Percentiles rank a stretch among this genome's conserved stretches.
These are phyloP conservation scores for Ophiocordyceps unilateralis DNA, from an alignment of 2,329 filamentous ascomycete genomes.

Conservation along the genomic window DNA sequence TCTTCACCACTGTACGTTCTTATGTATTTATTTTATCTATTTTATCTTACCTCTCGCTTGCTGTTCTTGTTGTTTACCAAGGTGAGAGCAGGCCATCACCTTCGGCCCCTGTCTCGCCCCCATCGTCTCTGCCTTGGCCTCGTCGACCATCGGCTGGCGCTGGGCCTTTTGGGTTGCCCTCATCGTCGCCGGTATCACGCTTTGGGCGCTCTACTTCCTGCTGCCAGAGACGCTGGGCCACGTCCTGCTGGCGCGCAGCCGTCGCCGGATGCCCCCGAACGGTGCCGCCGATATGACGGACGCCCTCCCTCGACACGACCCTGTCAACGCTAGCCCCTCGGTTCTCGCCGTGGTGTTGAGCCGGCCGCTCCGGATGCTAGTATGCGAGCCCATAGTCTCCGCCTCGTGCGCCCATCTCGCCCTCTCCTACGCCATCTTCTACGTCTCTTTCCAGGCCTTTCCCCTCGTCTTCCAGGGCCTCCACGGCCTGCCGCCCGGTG, in stretches of 20 bases:
- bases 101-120: slow-evolving; percentile 51
- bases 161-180: slow-evolving; percentile 57
- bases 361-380: slow-evolving; percentile 54
- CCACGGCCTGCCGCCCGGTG: slow-evolving; percentile 46
- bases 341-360: slow-evolving; percentile 54
- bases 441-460: slow-evolving; percentile 64
- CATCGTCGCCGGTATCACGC: slow-evolving; percentile 46
- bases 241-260: slow-evolving; percentile 34
- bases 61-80: neutral
- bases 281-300: too few species aligned
- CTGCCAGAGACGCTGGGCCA: slow-evolving; percentile 44
- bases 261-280: slow-evolving; percentile 34
- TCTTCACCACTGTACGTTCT: slow-evolving; percentile 40
- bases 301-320: slow-evolving; percentile 12
- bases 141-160: slow-evolving; percentile 42
- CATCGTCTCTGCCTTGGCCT: slow-evolving; percentile 45
- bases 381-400: slow-evolving; percentile 56
- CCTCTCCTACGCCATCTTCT: slow-evolving; percentile 47
- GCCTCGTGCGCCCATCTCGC: slow-evolving; percentile 55
- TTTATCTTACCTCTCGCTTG: neutral
- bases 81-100: slow-evolving; percentile 31
- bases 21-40: neutral
- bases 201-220: slow-evolving; percentile 42
- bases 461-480: slow-evolving; percentile 48
- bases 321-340: slow-evolving; percentile 40